phyloP scores from a whole-genome alignment of 169 alveolate genomes.

The Cryptosporidium viatorum region DNA sequence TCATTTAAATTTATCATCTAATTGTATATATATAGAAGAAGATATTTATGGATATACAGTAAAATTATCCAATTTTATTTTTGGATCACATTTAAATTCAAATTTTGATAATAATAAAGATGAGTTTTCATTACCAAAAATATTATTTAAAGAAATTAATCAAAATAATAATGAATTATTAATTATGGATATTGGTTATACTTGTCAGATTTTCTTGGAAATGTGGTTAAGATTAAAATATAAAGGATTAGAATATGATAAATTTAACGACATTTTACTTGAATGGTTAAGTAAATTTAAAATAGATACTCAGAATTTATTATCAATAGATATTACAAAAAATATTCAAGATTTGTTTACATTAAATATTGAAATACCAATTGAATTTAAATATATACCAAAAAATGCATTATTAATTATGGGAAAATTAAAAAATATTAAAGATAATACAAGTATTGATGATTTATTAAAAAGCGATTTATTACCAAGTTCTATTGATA shows the following conservation, averaged over 20 bases:
- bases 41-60: conserved; percentile 61
- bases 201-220: conserved; percentile 15
- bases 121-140: conserved; percentile 3
- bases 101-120: background rate
- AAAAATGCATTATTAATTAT: conserved; percentile 44
- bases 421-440: conserved; percentile 1
- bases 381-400: conserved; percentile 57
- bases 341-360: conserved; percentile 2
- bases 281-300: conserved; percentile 5
- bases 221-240: conserved; percentile 65
- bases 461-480: conserved; percentile 36
- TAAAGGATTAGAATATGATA: conserved; percentile 26
- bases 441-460: background rate
- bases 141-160: background rate
- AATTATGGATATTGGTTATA: conserved; percentile 4
- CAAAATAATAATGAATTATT: background rate
- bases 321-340: background rate
- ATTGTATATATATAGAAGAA: conserved; percentile 50
- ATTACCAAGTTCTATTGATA: conserved; percentile 52
- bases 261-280: background rate
- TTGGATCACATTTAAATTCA: conserved; percentile 23
- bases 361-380: conserved; percentile 36
- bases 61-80: conserved; percentile 55
- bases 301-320: background rate
- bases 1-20: conserved; percentile 56